Evolutionary conservation across 2,329 filamentous ascomycete genomes (phyloP).

Genomic region (Alternaria gansuensis): DNA sequence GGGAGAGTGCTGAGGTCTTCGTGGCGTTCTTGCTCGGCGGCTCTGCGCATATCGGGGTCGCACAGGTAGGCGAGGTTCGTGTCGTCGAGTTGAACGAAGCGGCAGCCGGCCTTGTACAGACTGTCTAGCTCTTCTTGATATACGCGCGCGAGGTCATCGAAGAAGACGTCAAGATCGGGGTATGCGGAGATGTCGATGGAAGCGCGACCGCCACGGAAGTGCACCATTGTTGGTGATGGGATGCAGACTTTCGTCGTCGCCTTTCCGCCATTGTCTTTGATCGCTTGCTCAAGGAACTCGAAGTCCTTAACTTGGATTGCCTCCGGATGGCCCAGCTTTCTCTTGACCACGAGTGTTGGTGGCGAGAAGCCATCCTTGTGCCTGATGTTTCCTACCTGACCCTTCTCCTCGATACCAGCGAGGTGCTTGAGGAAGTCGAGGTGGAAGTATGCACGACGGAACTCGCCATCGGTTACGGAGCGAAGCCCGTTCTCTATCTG

Average conservation of each 20-base stretch:
- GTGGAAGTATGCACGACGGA: constrained; percentile 66
- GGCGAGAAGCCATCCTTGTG: constrained; percentile 59
- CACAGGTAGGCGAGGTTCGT: constrained; percentile 69
- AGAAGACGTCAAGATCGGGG: constrained; percentile 64
- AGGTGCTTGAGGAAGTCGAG: constrained; percentile 67
- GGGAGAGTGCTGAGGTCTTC: constrained; percentile 61
- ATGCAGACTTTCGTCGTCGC: constrained; percentile 65
- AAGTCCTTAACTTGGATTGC: constrained; percentile 67
- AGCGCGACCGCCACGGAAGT: constrained; percentile 65
- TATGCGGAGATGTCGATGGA: constrained; percentile 63
- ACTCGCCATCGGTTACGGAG: constrained; percentile 66
- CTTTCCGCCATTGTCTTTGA: constrained; percentile 52
- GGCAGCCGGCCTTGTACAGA: constrained; percentile 64
- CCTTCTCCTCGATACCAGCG: constrained; percentile 62
- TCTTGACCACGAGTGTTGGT: constrained; percentile 64
- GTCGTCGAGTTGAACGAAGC: constrained; percentile 67
- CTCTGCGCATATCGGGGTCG: constrained; percentile 64
- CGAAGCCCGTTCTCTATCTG: constrained; percentile 61
- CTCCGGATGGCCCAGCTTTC: constrained; percentile 62
- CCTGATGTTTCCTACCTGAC: constrained; percentile 56
- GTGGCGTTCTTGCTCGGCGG: constrained; percentile 61
- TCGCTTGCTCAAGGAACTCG: constrained; percentile 61
- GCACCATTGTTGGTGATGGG: constrained; percentile 67
- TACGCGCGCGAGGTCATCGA: constrained; percentile 64
- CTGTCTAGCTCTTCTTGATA: constrained; percentile 65